These are phyloP conservation scores for Trichomonas gallinae DNA, from an alignment of 208 protist genomes.

Conservation along the genomic window DNA sequence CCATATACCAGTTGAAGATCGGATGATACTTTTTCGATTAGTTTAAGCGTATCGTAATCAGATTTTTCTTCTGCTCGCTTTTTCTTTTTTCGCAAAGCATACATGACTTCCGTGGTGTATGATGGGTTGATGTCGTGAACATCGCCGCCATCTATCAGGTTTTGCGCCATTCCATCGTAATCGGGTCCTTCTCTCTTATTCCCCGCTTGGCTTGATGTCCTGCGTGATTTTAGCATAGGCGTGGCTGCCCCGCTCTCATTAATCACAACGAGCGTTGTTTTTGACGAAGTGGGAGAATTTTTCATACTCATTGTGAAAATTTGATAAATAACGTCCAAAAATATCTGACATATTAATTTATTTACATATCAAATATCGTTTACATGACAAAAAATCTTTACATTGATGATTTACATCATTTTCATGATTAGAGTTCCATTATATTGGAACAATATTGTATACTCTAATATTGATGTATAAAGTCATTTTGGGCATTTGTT, in stretches of 20 bases:
- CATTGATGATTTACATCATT: no score
- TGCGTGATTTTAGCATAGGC: not conserved
- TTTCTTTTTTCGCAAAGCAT: not conserved
- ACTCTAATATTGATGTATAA: no score
- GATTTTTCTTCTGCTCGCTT: not conserved
- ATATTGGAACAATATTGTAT: no score
- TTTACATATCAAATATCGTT: no score
- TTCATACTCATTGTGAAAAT: not conserved
- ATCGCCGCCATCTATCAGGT: not conserved
- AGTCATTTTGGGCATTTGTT: no score
- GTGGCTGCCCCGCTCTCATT: not conserved
- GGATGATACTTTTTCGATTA: not conserved
- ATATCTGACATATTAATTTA: no score
- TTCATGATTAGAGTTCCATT: no score
- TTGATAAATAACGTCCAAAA: not conserved
- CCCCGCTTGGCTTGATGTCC: not conserved
- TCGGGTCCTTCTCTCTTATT: not conserved
- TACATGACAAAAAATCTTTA: no score
- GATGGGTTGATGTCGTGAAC: not conserved
- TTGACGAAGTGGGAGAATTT: not conserved
- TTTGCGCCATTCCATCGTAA: not conserved
- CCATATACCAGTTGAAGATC: not conserved
- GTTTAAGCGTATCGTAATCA: not conserved
- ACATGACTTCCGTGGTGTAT: not conserved
- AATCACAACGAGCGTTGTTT: not conserved